A percentile compares a stretch with the other conserved stretches of the same genome.
Conservation (phyloP, 306 rosid species). For the Potentilla sterilis region DNA sequence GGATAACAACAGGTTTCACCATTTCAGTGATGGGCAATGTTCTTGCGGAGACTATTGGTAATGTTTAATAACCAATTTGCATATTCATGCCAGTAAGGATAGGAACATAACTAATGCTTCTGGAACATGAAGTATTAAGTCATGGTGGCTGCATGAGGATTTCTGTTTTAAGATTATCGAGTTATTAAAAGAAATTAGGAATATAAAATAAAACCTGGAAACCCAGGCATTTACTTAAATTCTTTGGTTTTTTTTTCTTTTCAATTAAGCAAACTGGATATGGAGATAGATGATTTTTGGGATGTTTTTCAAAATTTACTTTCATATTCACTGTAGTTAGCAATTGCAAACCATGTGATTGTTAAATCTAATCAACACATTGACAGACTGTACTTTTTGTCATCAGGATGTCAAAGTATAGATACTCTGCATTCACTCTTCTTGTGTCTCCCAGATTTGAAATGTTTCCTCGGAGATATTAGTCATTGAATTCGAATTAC, state of each 20-base stretch:
- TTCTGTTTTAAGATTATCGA: neutral
- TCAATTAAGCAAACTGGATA: neutral
- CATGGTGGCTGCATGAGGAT: neutral
- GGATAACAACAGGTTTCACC: slow-evolving; percentile 42
- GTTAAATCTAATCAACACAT: neutral
- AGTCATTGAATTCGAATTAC: too few species aligned
- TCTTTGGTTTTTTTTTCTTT: neutral
- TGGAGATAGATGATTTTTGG: neutral
- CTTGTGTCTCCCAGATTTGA: neutral
- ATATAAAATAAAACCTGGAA: neutral
- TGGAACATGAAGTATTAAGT: neutral
- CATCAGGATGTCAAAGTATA: neutral
- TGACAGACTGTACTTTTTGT: neutral
- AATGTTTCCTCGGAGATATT: neutral
- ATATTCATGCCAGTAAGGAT: neutral
- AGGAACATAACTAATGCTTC: neutral
- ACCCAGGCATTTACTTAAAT: neutral
- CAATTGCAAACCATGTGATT: neutral
- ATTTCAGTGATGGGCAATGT: slow-evolving; percentile 36
- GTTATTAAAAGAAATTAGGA: neutral
- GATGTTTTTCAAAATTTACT: neutral
- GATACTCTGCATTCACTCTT: neutral
- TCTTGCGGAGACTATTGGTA: slow-evolving; percentile 44
- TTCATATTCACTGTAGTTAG: neutral
- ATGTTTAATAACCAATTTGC: neutral